Conservation (phyloP, 2,329 filamentous ascomycete species). For the Aspergillus floridensis region DNA sequence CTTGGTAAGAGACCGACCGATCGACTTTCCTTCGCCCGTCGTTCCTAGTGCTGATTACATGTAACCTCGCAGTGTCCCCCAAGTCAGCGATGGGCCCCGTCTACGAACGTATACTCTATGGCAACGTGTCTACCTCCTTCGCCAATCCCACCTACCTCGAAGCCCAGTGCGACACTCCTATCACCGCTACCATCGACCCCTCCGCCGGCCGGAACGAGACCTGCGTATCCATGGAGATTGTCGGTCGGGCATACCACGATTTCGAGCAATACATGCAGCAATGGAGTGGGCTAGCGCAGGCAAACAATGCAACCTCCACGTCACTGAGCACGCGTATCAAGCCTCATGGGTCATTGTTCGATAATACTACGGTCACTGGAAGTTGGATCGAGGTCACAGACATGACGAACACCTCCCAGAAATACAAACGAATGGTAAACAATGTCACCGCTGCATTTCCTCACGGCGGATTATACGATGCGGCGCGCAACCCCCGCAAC, state of each 20-base stretch:
- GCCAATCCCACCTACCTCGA: conserved; percentile 60
- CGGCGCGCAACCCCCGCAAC: conserved; percentile 61
- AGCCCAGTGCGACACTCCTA: conserved; percentile 60
- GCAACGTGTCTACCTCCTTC: conserved; percentile 60
- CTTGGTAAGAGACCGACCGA: conserved; percentile 44
- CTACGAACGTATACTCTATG: conserved; percentile 51
- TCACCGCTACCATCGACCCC: conserved; percentile 46
- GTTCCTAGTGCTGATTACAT: background rate
- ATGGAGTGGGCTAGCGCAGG: conserved; percentile 53
- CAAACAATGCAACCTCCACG: conserved; percentile 43
- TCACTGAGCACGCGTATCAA: conserved; percentile 53
- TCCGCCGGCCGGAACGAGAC: conserved; percentile 45
- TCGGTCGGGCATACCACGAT: conserved; percentile 67
- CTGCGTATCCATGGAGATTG: conserved; percentile 68
- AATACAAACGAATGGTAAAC: conserved; percentile 61
- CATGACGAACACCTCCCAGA: conserved; percentile 50
- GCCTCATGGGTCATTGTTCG: conserved; percentile 63
- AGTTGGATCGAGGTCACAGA: conserved; percentile 66
- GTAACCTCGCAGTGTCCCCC: conserved; percentile 57
- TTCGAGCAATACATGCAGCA: conserved; percentile 59
- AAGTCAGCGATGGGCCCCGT: conserved; percentile 62
- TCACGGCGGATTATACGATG: conserved; percentile 66
- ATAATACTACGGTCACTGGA: conserved; percentile 69
- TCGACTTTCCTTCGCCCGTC: background rate
- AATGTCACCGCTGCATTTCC: conserved; percentile 77